Evolutionary conservation across 2,329 filamentous ascomycete species (phyloP).

Genomic region (Pseudogymnoascus sp.): DNA sequence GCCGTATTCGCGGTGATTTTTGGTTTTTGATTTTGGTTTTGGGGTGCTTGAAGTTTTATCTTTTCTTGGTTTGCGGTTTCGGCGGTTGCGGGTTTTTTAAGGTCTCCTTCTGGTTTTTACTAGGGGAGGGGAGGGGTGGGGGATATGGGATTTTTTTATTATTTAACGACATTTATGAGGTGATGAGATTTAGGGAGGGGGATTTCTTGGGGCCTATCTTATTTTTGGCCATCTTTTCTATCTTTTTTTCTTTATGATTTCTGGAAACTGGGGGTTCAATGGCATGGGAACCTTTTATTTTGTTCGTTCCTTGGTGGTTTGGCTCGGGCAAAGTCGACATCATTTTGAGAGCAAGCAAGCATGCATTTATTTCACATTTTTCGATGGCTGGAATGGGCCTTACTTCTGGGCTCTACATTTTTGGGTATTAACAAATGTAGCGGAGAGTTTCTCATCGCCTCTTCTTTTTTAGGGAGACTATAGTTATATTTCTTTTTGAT

Average conservation of each 20-base stretch:
- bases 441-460: too few species aligned
- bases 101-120: slow-evolving; percentile 1
- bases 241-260: neutral
- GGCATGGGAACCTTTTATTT: neutral
- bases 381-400: neutral
- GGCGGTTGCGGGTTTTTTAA: neutral
- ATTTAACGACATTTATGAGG: slow-evolving; percentile 10
- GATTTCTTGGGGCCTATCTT: neutral
- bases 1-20: slow-evolving; percentile 52
- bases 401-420: neutral
- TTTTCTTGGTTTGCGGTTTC: neutral
- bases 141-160: neutral
- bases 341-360: neutral
- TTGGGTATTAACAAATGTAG: slow-evolving; percentile 5
- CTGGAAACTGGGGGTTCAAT: neutral
- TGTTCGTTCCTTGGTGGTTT: neutral
- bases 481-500: neutral
- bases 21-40: neutral
- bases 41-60: neutral
- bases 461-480: too few species aligned
- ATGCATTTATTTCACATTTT: neutral
- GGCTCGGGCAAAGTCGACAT: neutral
- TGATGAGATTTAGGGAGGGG: neutral
- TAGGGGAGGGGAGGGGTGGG: neutral
- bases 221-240: neutral